These are phyloP conservation scores for Suillus spraguei DNA, from an alignment of 768 basidiomycete genomes.

Conservation along the genomic window DNA sequence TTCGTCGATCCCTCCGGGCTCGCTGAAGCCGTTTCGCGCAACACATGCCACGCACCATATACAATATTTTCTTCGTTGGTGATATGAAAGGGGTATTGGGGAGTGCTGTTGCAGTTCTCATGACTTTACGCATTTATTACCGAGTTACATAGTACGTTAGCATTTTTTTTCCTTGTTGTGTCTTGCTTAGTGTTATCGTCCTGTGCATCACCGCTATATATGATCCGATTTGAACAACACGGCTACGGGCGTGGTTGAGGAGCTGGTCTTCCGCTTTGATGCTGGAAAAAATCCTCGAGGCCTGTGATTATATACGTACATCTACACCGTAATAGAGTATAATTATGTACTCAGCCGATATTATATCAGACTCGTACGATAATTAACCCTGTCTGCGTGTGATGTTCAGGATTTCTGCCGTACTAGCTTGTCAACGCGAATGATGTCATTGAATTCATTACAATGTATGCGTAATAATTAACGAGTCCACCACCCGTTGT, in stretches of 20 bases:
- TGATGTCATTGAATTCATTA: not conserved
- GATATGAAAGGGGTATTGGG: slow-evolving; percentile 24
- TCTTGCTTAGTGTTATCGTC: slow-evolving; percentile 19
- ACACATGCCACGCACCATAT: slow-evolving; percentile 18
- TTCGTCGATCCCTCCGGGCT: slow-evolving; percentile 36
- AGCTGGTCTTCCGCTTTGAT: not conserved
- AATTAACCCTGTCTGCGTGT: no score
- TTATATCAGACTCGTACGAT: no score
- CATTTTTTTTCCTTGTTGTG: slow-evolving; percentile 19
- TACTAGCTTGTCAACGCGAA: not conserved
- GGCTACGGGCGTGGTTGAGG: not conserved
- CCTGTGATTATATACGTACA: not conserved
- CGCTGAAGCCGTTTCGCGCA: slow-evolving; percentile 26
- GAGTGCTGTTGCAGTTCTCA: slow-evolving; percentile 22
- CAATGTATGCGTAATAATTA: no score
- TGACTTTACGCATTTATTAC: slow-evolving; percentile 21
- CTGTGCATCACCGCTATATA: slow-evolving; percentile 37
- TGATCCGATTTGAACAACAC: slow-evolving; percentile 16
- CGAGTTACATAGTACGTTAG: slow-evolving; percentile 26
- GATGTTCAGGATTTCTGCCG: no score
- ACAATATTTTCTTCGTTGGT: slow-evolving; percentile 15
- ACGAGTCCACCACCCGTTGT: no score
- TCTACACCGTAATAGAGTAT: not conserved
- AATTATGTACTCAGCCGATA: no score
- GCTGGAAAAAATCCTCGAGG: not conserved